A percentile compares a stretch with the other conserved stretches of the same genome.
These are phyloP conservation scores for Aegilops longissima DNA, from an alignment of 176 grass and related monocot species.

Conservation along the genomic window DNA sequence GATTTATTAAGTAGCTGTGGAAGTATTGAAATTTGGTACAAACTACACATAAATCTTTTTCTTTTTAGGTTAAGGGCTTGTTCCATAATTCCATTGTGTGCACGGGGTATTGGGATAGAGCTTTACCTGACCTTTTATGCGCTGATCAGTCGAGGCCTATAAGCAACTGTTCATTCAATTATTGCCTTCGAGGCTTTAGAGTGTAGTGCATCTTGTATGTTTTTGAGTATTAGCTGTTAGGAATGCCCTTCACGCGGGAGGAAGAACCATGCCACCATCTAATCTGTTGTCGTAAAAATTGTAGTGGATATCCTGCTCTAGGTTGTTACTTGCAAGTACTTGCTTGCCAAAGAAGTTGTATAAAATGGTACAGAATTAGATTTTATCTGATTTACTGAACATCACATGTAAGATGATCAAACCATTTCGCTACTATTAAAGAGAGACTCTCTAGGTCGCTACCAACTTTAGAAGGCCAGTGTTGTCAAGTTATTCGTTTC, in stretches of 20 bases:
- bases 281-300: not conserved
- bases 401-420: not conserved
- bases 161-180: not conserved
- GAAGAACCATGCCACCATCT: not conserved
- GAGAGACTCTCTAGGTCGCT: not conserved
- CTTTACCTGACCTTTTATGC: not conserved
- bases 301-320: not conserved
- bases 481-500: no score
- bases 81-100: not conserved
- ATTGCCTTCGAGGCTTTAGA: not conserved
- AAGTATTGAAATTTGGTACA: not conserved
- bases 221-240: not conserved
- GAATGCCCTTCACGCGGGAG: not conserved
- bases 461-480: no score
- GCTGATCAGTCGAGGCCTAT: not conserved
- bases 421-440: not conserved
- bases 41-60: not conserved
- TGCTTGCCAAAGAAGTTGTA: not conserved
- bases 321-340: not conserved
- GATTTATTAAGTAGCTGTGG: not conserved
- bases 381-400: not conserved
- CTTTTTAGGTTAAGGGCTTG: not conserved
- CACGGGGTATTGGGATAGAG: not conserved
- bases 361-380: not conserved
- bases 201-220: not conserved